Evolutionary conservation across 176 grass and related monocot genomes (phyloP).

Genomic region (sorghum (Sorghum bicolor)): DNA sequence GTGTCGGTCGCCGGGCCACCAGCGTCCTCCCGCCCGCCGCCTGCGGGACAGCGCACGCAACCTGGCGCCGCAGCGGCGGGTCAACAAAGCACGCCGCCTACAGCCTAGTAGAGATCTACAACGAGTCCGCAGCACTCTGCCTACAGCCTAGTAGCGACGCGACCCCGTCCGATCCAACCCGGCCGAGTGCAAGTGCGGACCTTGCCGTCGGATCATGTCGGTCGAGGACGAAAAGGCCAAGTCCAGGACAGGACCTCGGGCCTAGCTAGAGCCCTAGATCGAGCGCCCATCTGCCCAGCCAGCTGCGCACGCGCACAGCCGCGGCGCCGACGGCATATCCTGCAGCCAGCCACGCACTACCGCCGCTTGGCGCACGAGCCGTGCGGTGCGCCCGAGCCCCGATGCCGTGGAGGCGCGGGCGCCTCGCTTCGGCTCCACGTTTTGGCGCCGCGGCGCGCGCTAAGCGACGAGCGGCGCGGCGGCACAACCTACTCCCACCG

Average conservation of each 20-base stretch:
- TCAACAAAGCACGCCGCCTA: background rate
- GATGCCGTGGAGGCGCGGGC: background rate
- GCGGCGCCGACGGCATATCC: background rate
- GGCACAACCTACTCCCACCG: background rate
- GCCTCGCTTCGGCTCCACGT: background rate
- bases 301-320: background rate
- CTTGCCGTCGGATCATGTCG: background rate
- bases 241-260: background rate
- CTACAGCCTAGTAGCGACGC: background rate
- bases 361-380: background rate
- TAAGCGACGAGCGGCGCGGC: background rate
- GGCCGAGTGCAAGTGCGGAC: background rate
- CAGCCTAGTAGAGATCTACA: background rate
- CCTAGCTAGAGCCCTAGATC: no score
- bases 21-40: background rate
- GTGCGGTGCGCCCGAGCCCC: background rate
- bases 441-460: background rate
- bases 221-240: background rate
- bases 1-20: background rate
- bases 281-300: background rate
- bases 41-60: background rate
- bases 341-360: background rate
- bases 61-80: background rate
- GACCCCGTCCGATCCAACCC: background rate
- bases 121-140: background rate